These are phyloP conservation scores for Sanguinoderma infundibulare DNA, from an alignment of 1,284 basidiomycete species.

Conservation along the genomic window DNA sequence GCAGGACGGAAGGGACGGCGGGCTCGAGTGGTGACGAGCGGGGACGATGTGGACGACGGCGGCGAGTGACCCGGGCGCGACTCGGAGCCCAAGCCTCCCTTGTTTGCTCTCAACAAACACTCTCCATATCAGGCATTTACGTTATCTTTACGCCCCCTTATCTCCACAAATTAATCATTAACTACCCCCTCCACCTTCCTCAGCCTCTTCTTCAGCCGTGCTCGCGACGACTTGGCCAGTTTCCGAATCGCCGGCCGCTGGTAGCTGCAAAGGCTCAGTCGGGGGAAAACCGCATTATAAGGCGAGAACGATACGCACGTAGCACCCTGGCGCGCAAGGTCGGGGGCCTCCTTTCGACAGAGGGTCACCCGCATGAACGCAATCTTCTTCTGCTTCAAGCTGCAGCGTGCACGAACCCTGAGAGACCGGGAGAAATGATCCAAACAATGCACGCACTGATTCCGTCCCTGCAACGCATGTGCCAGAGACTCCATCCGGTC, in stretches of 20 bases:
- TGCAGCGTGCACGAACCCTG: conserved; percentile 31
- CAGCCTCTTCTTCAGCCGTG: conserved; percentile 54
- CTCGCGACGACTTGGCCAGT: conserved; percentile 61
- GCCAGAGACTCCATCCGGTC: conserved; percentile 41
- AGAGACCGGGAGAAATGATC: not conserved
- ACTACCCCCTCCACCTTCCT: conserved; percentile 31
- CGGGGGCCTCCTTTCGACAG: conserved; percentile 51
- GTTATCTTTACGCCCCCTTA: conserved; percentile 1
- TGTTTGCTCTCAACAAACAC: conserved; percentile 19
- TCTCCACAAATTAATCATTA: not conserved
- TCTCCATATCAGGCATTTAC: conserved; percentile 11
- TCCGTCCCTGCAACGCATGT: conserved; percentile 49
- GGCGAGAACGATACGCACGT: conserved; percentile 50
- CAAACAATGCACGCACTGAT: conserved; percentile 54
- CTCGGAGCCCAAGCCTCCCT: not conserved
- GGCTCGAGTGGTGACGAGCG: conserved; percentile 3
- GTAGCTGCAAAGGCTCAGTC: conserved; percentile 44
- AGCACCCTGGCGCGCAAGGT: conserved; percentile 44
- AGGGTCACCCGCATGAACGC: conserved; percentile 82
- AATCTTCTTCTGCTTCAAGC: conserved; percentile 64
- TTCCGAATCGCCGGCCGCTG: conserved; percentile 58
- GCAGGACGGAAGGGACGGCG: conserved; percentile 3
- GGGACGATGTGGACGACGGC: conserved; percentile 9
- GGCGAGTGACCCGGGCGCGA: conserved; percentile 7
- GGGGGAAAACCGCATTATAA: too few relatives aligned